Evolutionary conservation across 805 yeast species (phyloP), one percentile per base, ranked within the genome.

Genomic region (Kuraishia hungarica): DNA sequence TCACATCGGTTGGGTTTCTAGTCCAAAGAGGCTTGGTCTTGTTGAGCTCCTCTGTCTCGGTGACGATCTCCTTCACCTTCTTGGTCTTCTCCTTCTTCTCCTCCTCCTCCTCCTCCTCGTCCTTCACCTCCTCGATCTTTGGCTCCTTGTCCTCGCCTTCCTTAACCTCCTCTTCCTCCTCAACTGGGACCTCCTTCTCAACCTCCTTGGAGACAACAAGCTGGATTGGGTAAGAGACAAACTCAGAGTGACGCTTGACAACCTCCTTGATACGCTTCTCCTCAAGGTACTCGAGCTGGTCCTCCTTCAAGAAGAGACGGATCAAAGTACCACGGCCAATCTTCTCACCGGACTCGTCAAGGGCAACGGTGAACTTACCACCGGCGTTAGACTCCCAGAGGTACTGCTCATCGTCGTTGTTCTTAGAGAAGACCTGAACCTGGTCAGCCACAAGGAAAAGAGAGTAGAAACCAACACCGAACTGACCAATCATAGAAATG

Each of bases 391-490:
- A 94, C 81, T 94, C 99, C 99, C 99, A 94, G 68, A 94, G 80
- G 86, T 94, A 94, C 81, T 94, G 99, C 75, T 94, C 98, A 73
- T 94, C 99, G 69, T 94, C 99, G 72, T 94, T 94, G 84, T 91
- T 87, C 83, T 94, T 94, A 59, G 99, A 89, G 73, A 94, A 89
- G 67, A 94, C 99, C 80, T 94, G 97, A 62, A 94, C 99, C 67
- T 84, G 89, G 80, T 94, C 99, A 67, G 99, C 98, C 72, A 94
- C 99, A 80, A 94, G 84, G 89, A 94, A 94, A 64, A 93, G 82
- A 55, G 99, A 94, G 87, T 94, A 94, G 93, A 94, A 94, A 86
- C 99, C 99, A 67, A 94, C 99, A 91, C 99, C 99, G 81, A 94
- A 94, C 81, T 94, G 99, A 84, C 99, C 99, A 79, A 94, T 94